A percentile compares a stretch with the other conserved stretches of the same genome.
Conservation (phyloP, 2,329 filamentous ascomycete genomes). For the Tolypocladium sp. region DNA sequence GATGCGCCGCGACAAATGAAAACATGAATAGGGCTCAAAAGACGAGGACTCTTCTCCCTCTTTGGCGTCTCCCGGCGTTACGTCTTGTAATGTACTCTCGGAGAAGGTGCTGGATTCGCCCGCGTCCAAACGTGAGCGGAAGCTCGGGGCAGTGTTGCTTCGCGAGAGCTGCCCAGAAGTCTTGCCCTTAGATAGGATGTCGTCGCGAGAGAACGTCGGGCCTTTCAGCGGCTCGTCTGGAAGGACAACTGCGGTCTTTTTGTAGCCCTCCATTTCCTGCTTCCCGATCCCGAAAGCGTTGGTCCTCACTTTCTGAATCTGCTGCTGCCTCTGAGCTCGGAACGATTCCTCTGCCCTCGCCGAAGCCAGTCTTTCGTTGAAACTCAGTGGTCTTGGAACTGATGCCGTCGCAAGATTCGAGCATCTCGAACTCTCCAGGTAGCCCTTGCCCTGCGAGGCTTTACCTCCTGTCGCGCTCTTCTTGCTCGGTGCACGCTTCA, state of each 20-base stretch:
- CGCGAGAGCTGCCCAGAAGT: conserved; percentile 22
- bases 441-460: conserved; percentile 21
- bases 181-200: conserved; percentile 37
- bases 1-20: conserved; percentile 75
- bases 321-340: conserved; percentile 39
- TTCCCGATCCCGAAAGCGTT: conserved; percentile 48
- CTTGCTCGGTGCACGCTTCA: conserved; percentile 60
- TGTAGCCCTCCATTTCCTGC: conserved; percentile 51
- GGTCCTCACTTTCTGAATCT: conserved; percentile 43
- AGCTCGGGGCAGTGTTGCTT: conserved; percentile 32
- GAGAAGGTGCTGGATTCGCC: conserved; percentile 7
- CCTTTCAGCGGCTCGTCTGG: conserved; percentile 36
- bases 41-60: conserved; percentile 29
- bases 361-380: conserved; percentile 78
- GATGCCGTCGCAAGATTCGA: conserved; percentile 14
- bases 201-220: conserved; percentile 53
- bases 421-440: conserved; percentile 35
- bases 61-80: conserved; percentile 10
- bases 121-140: conserved; percentile 8
- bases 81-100: conserved; percentile 5
- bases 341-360: conserved; percentile 48
- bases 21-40: conserved; percentile 79
- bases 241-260: conserved; percentile 46
- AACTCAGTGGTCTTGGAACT: conserved; percentile 43
- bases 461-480: conserved; percentile 16